Conservation (phyloP, 768 basidiomycete genomes). For the Auriscalpium orientale region DNA sequence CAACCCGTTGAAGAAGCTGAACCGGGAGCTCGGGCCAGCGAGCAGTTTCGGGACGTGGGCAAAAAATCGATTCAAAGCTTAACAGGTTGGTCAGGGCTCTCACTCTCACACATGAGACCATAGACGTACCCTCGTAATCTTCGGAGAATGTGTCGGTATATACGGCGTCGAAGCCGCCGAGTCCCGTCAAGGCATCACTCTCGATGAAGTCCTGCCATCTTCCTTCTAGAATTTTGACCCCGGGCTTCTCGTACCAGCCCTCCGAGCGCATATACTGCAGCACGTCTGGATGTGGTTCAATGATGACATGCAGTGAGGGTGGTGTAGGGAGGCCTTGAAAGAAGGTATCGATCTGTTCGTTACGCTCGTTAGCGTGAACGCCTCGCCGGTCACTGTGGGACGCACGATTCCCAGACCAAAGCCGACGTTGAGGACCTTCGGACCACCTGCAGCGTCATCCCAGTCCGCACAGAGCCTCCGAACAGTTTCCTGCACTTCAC, state of each 20-base stretch:
- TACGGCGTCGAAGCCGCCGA: conserved; percentile 79
- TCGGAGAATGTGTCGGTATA: conserved; percentile 96
- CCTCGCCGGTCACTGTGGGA: conserved; percentile 6
- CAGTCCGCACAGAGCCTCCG: conserved; percentile 49
- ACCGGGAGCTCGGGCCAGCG: conserved; percentile 62
- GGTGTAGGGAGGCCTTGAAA: conserved; percentile 59
- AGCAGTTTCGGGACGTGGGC: conserved; percentile 71
- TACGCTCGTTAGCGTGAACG: background rate
- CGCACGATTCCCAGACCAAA: conserved; percentile 90
- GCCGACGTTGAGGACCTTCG: conserved; percentile 82
- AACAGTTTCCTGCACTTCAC: conserved; percentile 72
- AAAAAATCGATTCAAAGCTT: conserved; percentile 77
- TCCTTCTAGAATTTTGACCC: conserved; percentile 77
- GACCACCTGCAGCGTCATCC: conserved; percentile 32
- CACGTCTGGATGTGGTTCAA: conserved; percentile 92
- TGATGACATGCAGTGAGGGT: conserved; percentile 76
- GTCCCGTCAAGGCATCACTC: conserved; percentile 43
- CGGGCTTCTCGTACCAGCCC: conserved; percentile 73
- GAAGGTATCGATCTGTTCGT: conserved; percentile 65
- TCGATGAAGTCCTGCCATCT: conserved; percentile 90
- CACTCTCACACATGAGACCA: background rate
- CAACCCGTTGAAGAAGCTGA: conserved; percentile 96
- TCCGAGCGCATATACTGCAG: conserved; percentile 66
- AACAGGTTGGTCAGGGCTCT: background rate
- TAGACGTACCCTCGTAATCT: conserved; percentile 56